A percentile compares a stretch with the other conserved stretches of the same genome.
phyloP scores from a whole-genome alignment of 2,329 filamentous ascomycete genomes.

The Didymella pinodella region DNA sequence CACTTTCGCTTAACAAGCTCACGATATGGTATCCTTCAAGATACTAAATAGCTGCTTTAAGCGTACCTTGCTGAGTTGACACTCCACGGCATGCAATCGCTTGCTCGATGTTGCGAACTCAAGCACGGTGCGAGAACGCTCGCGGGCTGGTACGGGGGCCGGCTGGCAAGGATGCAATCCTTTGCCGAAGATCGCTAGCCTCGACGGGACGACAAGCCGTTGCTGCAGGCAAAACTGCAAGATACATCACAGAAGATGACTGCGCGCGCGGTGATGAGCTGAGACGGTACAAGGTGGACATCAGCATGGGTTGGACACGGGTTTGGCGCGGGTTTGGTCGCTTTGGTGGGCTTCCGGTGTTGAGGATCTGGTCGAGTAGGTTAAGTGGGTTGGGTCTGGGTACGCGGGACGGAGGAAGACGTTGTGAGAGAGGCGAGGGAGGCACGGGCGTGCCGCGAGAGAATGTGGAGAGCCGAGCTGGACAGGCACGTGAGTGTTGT shows the following conservation, averaged over 20 bases:
- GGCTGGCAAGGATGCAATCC: constrained; percentile 24
- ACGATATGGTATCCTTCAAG: background rate
- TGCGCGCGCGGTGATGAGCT: constrained; percentile 4
- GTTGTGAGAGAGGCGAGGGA: background rate
- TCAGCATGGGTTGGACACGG: background rate
- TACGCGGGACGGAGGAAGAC: background rate
- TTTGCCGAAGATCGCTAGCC: constrained; percentile 27
- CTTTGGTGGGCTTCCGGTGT: background rate
- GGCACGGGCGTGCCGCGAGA: constrained; percentile 11
- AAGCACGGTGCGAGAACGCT: constrained; percentile 1
- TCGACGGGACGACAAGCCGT: constrained; percentile 24
- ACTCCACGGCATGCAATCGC: no score
- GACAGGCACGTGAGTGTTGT: constrained; percentile 5
- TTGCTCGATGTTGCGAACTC: background rate
- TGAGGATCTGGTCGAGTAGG: constrained; percentile 20
- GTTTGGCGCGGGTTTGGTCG: no score
- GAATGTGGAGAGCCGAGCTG: constrained; percentile 7
- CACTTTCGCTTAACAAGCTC: background rate
- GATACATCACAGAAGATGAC: constrained; percentile 10
- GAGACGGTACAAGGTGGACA: background rate
- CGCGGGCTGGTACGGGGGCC: constrained; percentile 25
- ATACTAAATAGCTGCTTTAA: no score
- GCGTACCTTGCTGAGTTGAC: no score
- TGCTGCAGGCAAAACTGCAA: constrained; percentile 14
- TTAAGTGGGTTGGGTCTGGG: constrained; percentile 1